These are phyloP conservation scores for Dimargaris xerosporica DNA, from an alignment of 192 early-diverging fungal species.

Conservation along the genomic window DNA sequence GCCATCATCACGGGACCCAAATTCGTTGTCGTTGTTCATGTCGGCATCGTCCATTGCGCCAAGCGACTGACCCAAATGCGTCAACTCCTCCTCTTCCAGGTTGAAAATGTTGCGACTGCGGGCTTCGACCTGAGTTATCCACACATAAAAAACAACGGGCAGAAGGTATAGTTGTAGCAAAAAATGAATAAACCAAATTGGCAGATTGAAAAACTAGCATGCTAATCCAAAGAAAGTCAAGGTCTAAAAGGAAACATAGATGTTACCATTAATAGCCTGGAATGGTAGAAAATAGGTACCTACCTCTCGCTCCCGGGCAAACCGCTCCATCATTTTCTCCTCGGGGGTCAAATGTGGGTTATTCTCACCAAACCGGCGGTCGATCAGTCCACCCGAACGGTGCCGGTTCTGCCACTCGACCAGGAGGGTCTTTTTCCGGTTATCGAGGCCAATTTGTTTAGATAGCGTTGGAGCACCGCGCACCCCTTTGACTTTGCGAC, in stretches of 20 bases:
- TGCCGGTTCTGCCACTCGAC: conserved; percentile 55
- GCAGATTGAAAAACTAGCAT: no score
- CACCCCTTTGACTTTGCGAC: conserved; percentile 67
- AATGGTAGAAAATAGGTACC: no score
- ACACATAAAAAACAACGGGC: no score
- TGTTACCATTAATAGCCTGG: no score
- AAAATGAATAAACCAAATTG: no score
- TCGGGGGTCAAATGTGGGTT: conserved; percentile 75
- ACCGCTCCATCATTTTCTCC: conserved; percentile 91
- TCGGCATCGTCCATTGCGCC: conserved; percentile 69
- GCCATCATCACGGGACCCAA: conserved; percentile 39
- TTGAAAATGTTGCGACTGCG: conserved; percentile 48
- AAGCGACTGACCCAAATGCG: conserved; percentile 89
- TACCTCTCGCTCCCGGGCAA: conserved; percentile 70
- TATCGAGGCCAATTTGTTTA: conserved; percentile 71
- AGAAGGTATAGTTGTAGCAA: no score
- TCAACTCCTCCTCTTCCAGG: conserved; percentile 73
- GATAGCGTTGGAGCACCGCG: conserved; percentile 63
- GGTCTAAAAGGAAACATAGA: no score
- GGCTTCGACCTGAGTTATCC: no score
- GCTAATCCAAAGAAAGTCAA: no score
- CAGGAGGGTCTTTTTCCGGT: conserved; percentile 71
- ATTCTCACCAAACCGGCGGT: conserved; percentile 90
- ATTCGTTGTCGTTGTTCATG: conserved; percentile 38
- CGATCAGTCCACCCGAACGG: conserved; percentile 62